A percentile compares a stretch with the other conserved stretches of the same genome.
Evolutionary conservation across 2,329 filamentous ascomycete species (phyloP).

Genomic region (Penicillium frequentans): DNA sequence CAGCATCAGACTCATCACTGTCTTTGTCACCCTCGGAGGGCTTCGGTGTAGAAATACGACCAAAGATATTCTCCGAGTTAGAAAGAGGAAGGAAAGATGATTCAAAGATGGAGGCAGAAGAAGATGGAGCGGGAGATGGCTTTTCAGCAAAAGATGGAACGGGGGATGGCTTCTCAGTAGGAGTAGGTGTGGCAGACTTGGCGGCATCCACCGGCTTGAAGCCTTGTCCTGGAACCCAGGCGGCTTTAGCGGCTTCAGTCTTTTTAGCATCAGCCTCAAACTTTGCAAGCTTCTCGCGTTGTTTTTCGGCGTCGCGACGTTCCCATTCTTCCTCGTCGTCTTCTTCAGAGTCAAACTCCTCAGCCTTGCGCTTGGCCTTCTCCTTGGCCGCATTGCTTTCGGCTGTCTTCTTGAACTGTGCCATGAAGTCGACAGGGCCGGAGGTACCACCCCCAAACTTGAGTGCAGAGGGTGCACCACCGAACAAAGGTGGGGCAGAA

Average conservation of each 20-base stretch:
- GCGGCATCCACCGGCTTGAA: conserved; percentile 33
- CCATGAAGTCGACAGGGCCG: conserved; percentile 38
- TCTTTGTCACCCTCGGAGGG: conserved; percentile 26
- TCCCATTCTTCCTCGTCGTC: conserved; percentile 53
- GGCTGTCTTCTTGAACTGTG: conserved; percentile 42
- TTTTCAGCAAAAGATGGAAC: conserved; percentile 8
- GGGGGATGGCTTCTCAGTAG: conserved; percentile 2
- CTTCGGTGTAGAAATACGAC: conserved; percentile 34
- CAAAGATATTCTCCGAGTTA: conserved; percentile 38
- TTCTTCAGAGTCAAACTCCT: conserved; percentile 54
- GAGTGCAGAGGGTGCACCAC: conserved; percentile 18
- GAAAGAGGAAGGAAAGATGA: conserved; percentile 26
- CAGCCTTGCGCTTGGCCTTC: conserved; percentile 50
- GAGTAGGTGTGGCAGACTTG: conserved; percentile 8
- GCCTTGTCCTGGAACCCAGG: conserved; percentile 33
- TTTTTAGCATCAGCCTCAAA: conserved; percentile 39
- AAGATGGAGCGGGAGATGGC: conserved; percentile 9
- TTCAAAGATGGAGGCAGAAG: conserved; percentile 30
- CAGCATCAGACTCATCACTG: conserved; percentile 22
- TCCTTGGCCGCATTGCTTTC: conserved; percentile 44
- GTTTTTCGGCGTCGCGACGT: conserved; percentile 46
- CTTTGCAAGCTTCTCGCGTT: conserved; percentile 46
- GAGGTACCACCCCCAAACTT: conserved; percentile 30
- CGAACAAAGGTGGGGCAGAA: conserved; percentile 6
- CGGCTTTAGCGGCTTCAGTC: conserved; percentile 14